These are phyloP conservation scores for Trypethelium eluteriae DNA, from an alignment of 495 filamentous ascomycete species.

Conservation along the genomic window DNA sequence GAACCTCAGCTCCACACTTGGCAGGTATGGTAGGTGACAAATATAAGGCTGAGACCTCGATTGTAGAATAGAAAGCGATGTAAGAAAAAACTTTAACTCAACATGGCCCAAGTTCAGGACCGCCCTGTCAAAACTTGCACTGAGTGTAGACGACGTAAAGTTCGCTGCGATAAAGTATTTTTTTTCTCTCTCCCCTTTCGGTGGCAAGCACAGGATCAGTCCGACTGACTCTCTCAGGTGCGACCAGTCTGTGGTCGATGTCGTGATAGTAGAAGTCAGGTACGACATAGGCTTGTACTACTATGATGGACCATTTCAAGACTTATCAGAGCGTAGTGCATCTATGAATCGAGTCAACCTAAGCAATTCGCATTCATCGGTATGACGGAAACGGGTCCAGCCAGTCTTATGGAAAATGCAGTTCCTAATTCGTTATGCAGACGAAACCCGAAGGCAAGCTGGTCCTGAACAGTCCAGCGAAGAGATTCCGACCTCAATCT, in stretches of 20 bases:
- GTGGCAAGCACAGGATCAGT: too few species aligned
- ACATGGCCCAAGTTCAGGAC: neutral
- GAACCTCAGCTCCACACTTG: slow-evolving; percentile 5
- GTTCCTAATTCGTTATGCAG: neutral
- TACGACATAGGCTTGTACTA: neutral
- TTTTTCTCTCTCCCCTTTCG: neutral
- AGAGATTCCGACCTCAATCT: neutral
- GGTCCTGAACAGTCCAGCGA: neutral
- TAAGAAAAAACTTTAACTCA: neutral
- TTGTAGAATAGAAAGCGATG: neutral
- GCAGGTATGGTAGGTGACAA: neutral
- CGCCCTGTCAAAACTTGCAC: neutral
- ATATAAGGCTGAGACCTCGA: slow-evolving; percentile 9
- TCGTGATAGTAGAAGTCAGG: slow-evolving; percentile 4
- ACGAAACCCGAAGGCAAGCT: neutral
- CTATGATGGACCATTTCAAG: neutral
- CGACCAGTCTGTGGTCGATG: slow-evolving; percentile 3
- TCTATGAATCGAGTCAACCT: neutral
- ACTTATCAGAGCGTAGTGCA: neutral
- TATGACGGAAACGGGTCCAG: neutral
- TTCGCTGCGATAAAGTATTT: neutral
- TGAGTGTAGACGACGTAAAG: slow-evolving; percentile 7
- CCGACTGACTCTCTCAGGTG: neutral
- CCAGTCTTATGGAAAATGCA: neutral
- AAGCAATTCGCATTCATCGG: neutral